Evolutionary conservation across 352 stramenopile genomes (phyloP).

Genomic region (Phytophthora ramorum): DNA sequence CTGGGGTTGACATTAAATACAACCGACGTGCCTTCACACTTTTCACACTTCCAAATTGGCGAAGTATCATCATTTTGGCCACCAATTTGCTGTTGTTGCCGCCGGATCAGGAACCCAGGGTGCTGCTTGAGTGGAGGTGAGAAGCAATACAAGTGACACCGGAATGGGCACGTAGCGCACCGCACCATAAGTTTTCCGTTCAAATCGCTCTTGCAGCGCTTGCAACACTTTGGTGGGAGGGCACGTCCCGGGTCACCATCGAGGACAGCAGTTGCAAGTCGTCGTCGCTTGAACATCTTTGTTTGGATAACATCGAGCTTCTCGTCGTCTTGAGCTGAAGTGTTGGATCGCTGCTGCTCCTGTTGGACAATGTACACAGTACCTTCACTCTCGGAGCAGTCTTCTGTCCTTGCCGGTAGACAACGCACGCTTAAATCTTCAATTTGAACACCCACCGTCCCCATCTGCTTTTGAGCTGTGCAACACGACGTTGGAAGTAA

Average conservation of each 20-base stretch:
- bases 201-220: slow-evolving; percentile 67
- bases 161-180: slow-evolving; percentile 58
- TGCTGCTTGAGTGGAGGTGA: slow-evolving; percentile 67
- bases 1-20: slow-evolving; percentile 29
- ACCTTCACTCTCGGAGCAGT: background rate
- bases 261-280: slow-evolving; percentile 13
- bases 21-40: slow-evolving; percentile 34
- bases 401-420: background rate
- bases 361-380: background rate
- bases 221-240: slow-evolving; percentile 42
- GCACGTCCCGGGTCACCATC: slow-evolving; percentile 3
- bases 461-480: slow-evolving; percentile 14
- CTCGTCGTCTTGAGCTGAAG: slow-evolving; percentile 3
- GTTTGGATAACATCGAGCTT: slow-evolving; percentile 20
- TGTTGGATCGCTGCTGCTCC: background rate
- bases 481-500: background rate
- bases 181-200: slow-evolving; percentile 70
- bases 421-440: slow-evolving; percentile 7
- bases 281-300: slow-evolving; percentile 37
- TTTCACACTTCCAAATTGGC: slow-evolving; percentile 36
- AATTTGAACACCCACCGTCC: slow-evolving; percentile 19
- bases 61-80: background rate
- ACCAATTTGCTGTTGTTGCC: slow-evolving; percentile 18
- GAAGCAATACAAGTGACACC: slow-evolving; percentile 77
- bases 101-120: slow-evolving; percentile 42